Base-by-base conservation (phyloP, 805 yeast genomes). In the Suhomyces pyralidae region DNA sequence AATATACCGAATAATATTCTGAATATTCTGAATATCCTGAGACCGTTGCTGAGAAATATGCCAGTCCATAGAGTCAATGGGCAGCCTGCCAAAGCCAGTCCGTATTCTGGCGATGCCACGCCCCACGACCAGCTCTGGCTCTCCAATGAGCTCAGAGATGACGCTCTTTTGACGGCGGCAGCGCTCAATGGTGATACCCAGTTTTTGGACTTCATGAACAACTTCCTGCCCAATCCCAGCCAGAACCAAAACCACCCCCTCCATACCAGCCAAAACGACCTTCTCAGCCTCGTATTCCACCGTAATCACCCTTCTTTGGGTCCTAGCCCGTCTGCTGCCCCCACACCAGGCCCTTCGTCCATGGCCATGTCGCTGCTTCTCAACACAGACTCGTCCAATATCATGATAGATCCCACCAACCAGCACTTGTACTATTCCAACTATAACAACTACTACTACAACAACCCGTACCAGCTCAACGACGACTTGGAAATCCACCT, bases 161-260 rank as follows among this genome's bases (percentile, higher is more conserved):
- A 86, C 59, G 91, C 90, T 0, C 67, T 86, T 25, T 69, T 86
- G 55, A 85, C 91, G 0, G 91, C 91, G 0, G 85, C 89, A 5
- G 91, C 92, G 0, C 81, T 60, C 47, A 81, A 81, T 53, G 84
- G 85, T 47, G 86, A 81, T 53, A 76, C 82, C 4, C 82, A 81
- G 52, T 80, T 82, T 54, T 67, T 83, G 19, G 88, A 84, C 48
- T 73, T 82, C 60, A 74, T 81, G 69, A 65, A 61, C 46, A 63
- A 58, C 43, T 52, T 60, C 34, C 58, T 60, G 3, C 51, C 55
- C 7, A 45, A 50, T 15, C 32, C 25, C 46, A 48, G 25, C 46
- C 26, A 24, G 25, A 25, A 51, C 42, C 51, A 55, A 28, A 52
- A 40, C 40, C 17, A 50, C 2, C 2, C 2, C 9, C 38, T 51